Percentiles rank a stretch among this genome's conserved stretches.
These are phyloP conservation scores for Aspergillus hiratsukae DNA, from an alignment of 2,329 filamentous ascomycete species.

Conservation along the genomic window DNA sequence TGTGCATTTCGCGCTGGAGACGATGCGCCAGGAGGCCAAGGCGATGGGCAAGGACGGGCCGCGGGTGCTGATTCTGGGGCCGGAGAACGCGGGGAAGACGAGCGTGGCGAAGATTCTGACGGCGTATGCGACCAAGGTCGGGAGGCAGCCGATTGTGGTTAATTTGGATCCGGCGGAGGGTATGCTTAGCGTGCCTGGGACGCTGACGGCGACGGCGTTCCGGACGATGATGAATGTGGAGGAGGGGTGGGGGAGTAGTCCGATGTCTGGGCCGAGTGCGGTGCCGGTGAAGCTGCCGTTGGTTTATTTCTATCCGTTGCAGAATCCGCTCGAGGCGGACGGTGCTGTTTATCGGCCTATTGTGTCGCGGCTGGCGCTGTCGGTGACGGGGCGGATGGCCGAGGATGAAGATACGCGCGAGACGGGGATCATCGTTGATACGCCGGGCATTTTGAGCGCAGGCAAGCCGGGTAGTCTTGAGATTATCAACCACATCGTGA, in stretches of 20 bases:
- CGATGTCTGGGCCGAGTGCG: constrained; percentile 81
- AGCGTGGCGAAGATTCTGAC: constrained; percentile 72
- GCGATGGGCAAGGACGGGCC: constrained; percentile 58
- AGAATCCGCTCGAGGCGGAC: constrained; percentile 65
- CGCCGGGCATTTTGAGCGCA: constrained; percentile 63
- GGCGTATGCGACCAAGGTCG: constrained; percentile 71
- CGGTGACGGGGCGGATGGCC: constrained; percentile 70
- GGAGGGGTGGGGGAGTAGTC: constrained; percentile 83
- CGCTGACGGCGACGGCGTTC: constrained; percentile 80
- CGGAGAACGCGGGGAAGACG: constrained; percentile 76
- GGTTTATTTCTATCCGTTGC: constrained; percentile 80
- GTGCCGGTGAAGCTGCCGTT: constrained; percentile 89
- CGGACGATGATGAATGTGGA: constrained; percentile 83
- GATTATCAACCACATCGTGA: constrained; percentile 72
- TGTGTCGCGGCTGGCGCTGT: constrained; percentile 70
- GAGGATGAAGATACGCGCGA: constrained; percentile 68
- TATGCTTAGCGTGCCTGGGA: constrained; percentile 72
- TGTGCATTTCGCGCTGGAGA: constrained; percentile 79
- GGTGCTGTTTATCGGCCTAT: constrained; percentile 68
- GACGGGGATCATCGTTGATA: constrained; percentile 82
- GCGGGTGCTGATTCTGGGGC: constrained; percentile 77
- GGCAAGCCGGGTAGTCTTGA: constrained; percentile 65
- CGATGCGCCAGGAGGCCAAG: constrained; percentile 60
- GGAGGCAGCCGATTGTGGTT: constrained; percentile 71
- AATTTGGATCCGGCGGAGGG: constrained; percentile 82